phyloP scores from a whole-genome alignment of 805 yeast species.

The Starmerella kuoi region DNA sequence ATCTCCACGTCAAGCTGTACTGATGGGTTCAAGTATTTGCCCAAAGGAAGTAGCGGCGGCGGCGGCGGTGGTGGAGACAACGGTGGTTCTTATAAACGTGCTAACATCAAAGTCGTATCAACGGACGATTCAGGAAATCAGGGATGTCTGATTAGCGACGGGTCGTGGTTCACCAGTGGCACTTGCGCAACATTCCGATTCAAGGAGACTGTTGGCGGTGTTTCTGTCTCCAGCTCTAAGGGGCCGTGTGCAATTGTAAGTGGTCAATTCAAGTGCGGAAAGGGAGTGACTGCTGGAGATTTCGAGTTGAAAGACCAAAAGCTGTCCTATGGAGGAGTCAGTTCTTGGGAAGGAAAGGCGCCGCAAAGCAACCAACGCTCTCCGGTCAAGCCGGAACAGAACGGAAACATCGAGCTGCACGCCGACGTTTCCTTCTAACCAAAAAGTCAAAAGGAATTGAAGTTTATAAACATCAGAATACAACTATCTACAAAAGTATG shows the following conservation, averaged over 20 bases:
- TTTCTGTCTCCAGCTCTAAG: constrained; percentile 50
- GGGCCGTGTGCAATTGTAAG: constrained; percentile 51
- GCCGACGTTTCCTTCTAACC: background rate
- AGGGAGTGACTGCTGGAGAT: constrained; percentile 37
- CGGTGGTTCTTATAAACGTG: constrained; percentile 32
- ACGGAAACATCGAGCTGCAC: background rate
- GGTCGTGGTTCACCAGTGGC: constrained; percentile 70
- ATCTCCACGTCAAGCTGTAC: constrained; percentile 52
- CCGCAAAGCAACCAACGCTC: constrained; percentile 40
- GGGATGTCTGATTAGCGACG: constrained; percentile 78
- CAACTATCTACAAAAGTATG: too few relatives aligned
- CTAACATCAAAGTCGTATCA: constrained; percentile 36
- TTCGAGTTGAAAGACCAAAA: constrained; percentile 41
- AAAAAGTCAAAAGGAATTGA: too few relatives aligned
- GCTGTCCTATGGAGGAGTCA: constrained; percentile 50
- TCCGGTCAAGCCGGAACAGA: constrained; percentile 32
- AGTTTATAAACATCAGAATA: too few relatives aligned
- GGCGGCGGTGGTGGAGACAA: constrained; percentile 23
- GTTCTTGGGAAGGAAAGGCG: constrained; percentile 45
- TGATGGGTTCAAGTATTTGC: constrained; percentile 58
- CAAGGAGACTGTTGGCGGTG: constrained; percentile 58
- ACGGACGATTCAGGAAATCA: constrained; percentile 29
- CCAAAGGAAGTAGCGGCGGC: constrained; percentile 40
- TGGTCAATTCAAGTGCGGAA: constrained; percentile 30
- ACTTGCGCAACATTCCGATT: constrained; percentile 71